Percentiles rank a stretch among this genome's conserved stretches.
Conservation (phyloP, 192 early-diverging fungal species). For the Entomortierella chlamydospora region DNA sequence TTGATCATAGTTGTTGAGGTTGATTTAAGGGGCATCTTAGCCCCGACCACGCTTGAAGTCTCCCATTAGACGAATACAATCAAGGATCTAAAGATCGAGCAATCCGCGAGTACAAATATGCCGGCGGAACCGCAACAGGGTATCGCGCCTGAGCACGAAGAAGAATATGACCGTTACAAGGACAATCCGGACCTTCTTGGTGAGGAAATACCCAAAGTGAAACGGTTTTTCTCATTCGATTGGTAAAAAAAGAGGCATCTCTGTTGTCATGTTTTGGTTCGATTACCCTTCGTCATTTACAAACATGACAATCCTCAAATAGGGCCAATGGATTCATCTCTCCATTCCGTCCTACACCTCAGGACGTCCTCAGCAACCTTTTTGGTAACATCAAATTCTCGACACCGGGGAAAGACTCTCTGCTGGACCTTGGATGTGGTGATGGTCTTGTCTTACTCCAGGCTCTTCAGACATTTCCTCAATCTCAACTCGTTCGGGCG, state of each 20-base stretch:
- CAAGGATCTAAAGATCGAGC: too few relatives aligned
- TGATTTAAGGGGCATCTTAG: too few relatives aligned
- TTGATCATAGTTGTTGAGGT: neutral
- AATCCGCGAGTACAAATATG: too few relatives aligned
- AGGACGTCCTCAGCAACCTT: slow-evolving; percentile 25
- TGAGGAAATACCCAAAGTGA: slow-evolving; percentile 6
- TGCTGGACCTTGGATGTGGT: slow-evolving; percentile 39
- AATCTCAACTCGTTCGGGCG: slow-evolving; percentile 15
- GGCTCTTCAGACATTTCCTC: slow-evolving; percentile 35
- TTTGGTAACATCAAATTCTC: slow-evolving; percentile 25
- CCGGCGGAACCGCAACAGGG: too few relatives aligned
- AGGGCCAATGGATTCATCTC: slow-evolving; percentile 46
- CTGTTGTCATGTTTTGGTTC: neutral
- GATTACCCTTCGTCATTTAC: neutral
- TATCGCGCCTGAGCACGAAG: neutral
- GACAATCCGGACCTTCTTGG: slow-evolving; percentile 35
- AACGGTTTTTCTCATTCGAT: slow-evolving; percentile 34
- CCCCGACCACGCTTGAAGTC: too few relatives aligned
- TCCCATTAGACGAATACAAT: too few relatives aligned
- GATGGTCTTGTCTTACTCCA: slow-evolving; percentile 37
- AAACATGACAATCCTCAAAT: neutral
- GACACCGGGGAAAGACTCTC: neutral
- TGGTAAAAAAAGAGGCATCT: slow-evolving; percentile 36
- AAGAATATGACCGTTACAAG: slow-evolving; percentile 41
- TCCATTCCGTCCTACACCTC: slow-evolving; percentile 35